Percentiles rank a stretch among this genome's conserved stretches.
Evolutionary conservation across 805 yeast species (phyloP).

Genomic region (Yarrowia sp.): DNA sequence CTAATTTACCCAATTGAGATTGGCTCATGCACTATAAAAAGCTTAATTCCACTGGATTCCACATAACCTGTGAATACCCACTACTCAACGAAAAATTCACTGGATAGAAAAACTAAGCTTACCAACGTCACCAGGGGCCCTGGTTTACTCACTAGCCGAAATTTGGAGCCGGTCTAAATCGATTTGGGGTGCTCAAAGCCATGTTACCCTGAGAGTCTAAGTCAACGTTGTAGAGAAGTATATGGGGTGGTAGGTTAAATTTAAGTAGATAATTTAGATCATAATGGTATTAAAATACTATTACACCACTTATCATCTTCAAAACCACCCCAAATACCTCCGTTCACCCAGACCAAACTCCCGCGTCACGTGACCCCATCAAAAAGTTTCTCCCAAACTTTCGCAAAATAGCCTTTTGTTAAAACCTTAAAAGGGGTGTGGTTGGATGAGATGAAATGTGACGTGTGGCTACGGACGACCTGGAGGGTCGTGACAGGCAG

Average conservation of each 20-base stretch:
- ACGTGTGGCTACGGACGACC: not conserved
- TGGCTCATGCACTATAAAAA: not conserved
- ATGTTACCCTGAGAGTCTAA: not conserved
- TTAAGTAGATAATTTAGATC: no score
- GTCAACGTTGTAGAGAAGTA: not conserved
- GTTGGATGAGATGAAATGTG: not conserved
- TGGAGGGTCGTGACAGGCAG: no score
- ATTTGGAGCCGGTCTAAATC: not conserved
- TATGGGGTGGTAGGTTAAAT: no score
- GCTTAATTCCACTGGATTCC: not conserved
- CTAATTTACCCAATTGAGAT: no score
- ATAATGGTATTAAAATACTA: no score
- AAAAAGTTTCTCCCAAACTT: not conserved
- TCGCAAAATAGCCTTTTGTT: not conserved
- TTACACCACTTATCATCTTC: no score
- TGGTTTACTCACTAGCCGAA: not conserved
- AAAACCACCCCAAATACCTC: no score
- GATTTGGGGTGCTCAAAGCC: not conserved
- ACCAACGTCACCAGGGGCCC: not conserved
- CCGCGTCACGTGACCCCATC: not conserved
- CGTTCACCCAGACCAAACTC: no score
- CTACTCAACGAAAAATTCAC: not conserved
- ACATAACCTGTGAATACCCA: not conserved
- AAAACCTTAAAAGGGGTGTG: not conserved
- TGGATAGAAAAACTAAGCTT: not conserved